A percentile compares a stretch with the other conserved stretches of the same genome.
These are phyloP conservation scores for Macrolepiota albuminosa DNA, from an alignment of 768 basidiomycete species.

Conservation along the genomic window DNA sequence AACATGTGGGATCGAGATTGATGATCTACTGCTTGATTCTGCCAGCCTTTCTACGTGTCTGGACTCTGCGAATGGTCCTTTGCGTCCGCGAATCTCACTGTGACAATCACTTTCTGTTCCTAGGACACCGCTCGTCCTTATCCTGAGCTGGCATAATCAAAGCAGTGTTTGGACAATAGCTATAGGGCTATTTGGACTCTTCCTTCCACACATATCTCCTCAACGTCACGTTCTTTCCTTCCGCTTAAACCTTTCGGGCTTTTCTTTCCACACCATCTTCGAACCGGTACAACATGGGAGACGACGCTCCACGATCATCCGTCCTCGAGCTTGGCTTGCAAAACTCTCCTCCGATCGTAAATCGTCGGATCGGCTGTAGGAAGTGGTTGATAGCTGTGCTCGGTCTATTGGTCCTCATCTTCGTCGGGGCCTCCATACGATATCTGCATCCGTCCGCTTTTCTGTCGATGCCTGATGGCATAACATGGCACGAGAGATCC, in stretches of 20 bases:
- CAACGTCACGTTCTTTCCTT: conserved; percentile 13
- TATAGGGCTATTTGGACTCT: conserved; percentile 5
- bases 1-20: conserved; percentile 14
- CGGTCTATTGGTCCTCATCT: conserved; percentile 50
- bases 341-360: not conserved
- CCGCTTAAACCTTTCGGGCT: not conserved
- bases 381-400: conserved; percentile 49
- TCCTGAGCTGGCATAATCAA: conserved; percentile 12
- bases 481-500: conserved; percentile 26
- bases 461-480: conserved; percentile 19
- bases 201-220: conserved; percentile 4
- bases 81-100: not conserved
- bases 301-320: conserved; percentile 7
- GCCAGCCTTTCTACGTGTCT: conserved; percentile 5
- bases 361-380: conserved; percentile 40
- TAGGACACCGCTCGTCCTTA: not conserved
- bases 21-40: conserved; percentile 7
- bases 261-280: conserved; percentile 11
- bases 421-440: conserved; percentile 50
- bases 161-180: conserved; percentile 4
- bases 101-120: not conserved
- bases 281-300: conserved; percentile 5
- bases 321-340: conserved; percentile 9
- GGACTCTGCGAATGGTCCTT: not conserved
- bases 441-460: conserved; percentile 45